Conservation (phyloP, 305 asterid species). For the Withania somnifera region DNA sequence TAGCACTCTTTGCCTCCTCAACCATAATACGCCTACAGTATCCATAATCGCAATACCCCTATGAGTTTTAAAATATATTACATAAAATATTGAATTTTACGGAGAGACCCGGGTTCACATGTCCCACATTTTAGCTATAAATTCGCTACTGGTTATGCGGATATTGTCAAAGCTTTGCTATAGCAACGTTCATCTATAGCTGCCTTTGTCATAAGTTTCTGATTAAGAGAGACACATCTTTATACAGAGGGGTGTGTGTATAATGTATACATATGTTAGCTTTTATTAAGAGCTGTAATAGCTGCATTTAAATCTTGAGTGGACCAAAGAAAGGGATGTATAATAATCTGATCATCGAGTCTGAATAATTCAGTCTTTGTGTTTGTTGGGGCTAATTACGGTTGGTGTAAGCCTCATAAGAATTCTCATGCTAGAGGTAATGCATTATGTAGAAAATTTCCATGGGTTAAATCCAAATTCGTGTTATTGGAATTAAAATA, state of each 20-base stretch:
- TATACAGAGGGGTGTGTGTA: neutral
- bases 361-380: neutral
- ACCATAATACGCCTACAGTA: too few relatives aligned
- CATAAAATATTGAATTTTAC: too few relatives aligned
- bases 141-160: neutral
- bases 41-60: too few relatives aligned
- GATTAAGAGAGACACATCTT: neutral
- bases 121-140: neutral
- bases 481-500: neutral
- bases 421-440: neutral
- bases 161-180: neutral
- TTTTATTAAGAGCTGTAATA: neutral
- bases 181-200: neutral
- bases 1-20: too few relatives aligned
- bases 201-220: neutral
- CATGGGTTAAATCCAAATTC: neutral
- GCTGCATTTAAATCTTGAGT: neutral
- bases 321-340: neutral
- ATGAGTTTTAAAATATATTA: too few relatives aligned
- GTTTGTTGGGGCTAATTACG: neutral
- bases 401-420: neutral
- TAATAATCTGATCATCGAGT: neutral
- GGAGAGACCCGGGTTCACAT: neutral
- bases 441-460: neutral
- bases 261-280: too few relatives aligned